Evolutionary conservation across 73 alveolate genomes (phyloP), one percentile per base, ranked within the genome.

Genomic region (Paramecium tetraurelia): DNA sequence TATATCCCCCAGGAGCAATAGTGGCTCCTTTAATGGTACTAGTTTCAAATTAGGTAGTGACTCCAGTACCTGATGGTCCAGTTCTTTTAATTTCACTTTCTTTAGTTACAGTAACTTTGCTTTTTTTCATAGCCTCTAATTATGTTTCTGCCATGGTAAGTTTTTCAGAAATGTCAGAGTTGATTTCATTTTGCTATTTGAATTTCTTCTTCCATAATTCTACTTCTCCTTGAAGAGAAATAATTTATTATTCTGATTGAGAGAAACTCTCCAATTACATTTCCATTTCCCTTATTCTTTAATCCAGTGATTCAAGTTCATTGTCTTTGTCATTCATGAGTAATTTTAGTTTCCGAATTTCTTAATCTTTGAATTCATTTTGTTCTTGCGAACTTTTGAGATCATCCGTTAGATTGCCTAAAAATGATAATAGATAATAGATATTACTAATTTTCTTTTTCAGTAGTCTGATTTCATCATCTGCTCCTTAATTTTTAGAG

Each of bases 81-180:
- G 50, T 63, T 63, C 50, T 63, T 33, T 63, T 63, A 21, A 63
- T 63, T 63, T 63, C 84, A 31, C 50, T 63, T 35, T 72, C 86
- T 72, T 72, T 72, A 22, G 86, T 72, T 0, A 72, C 86, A 16
- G 86, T 72, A 31, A 72, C 33, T 72, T 40, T 40, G 18, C 59
- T 72, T 38, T 72, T 72, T 72, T 36, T 72, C 20, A 72, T 8
- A 0, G 86, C 86, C 35, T 72, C 86, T 72, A 72, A 72, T 36
- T 72, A 33, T 16, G 86, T 72, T 18, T 72, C 86, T 16, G 86
- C 86, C 86, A 72, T 72, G n/a, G 86, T 72, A 9, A 72, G 86
- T 72, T 72, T 72, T 72, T 72, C 86, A 14, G 59, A 20, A 33
- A 72, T 36, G 40, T 72, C 86, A 72, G 86, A 72, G n/a, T 33